These are phyloP conservation scores for Mantamonas sphyraenae DNA, from an alignment of 78 protist species.

Conservation along the genomic window DNA sequence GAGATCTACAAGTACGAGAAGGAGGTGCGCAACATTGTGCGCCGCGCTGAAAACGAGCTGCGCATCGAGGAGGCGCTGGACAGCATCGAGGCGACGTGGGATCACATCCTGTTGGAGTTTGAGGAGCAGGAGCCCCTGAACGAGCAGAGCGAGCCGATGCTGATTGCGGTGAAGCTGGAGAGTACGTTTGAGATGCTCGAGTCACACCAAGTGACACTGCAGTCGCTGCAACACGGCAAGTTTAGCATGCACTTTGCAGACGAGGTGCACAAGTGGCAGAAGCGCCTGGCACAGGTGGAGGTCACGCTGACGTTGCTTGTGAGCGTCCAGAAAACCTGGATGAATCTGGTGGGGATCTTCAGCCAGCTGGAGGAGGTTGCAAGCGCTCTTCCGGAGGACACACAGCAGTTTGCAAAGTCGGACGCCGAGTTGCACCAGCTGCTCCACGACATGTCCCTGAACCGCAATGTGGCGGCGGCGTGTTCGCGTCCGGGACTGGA, in stretches of 20 bases:
- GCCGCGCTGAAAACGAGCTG: conserved; percentile 42
- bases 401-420: conserved; percentile 59
- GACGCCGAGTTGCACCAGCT: conserved; percentile 47
- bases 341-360: no score
- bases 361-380: no score
- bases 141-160: no score
- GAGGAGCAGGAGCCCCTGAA: no score
- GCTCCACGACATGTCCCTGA: conserved; percentile 25
- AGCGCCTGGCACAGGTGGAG: conserved; percentile 52
- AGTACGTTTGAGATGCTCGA: no score
- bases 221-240: conserved; percentile 22
- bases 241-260: conserved; percentile 42
- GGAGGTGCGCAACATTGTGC: conserved; percentile 36
- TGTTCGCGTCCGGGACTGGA: no score
- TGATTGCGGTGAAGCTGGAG: no score
- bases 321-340: no score
- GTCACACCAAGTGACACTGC: conserved; percentile 32
- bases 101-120: no score
- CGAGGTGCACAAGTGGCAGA: conserved; percentile 53
- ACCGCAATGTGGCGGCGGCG: conserved; percentile 27
- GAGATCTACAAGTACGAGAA: conserved; percentile 62
- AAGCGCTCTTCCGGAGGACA: conserved; percentile 84
- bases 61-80: conserved; percentile 39
- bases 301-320: no score
- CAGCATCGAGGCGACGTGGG: conserved; percentile 25